Evolutionary conservation across 139 green algal species (phyloP).

Genomic region (Edaphochlamys debaryana): DNA sequence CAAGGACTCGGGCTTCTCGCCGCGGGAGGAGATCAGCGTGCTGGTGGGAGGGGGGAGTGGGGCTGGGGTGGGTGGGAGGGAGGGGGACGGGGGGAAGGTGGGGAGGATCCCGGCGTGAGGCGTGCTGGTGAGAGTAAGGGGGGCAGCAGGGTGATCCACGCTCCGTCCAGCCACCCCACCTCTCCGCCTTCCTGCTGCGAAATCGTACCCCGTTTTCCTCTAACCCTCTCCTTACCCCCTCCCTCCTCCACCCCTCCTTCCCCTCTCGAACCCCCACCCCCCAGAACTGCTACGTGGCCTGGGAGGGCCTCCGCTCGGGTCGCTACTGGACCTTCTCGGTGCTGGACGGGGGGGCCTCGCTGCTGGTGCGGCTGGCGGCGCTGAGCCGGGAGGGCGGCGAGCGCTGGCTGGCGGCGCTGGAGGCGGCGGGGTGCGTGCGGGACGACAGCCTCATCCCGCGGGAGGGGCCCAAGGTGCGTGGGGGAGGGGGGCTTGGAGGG

Average conservation of each 20-base stretch:
- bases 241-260: too few relatives aligned
- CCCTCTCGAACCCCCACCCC: too few relatives aligned
- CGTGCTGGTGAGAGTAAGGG: neutral
- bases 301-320: constrained; percentile 19
- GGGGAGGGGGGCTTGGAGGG: neutral
- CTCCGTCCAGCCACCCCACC: too few relatives aligned
- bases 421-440: constrained; percentile 52
- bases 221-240: too few relatives aligned
- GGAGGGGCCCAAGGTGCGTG: constrained; percentile 12
- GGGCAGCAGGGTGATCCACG: too few relatives aligned
- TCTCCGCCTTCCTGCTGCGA: too few relatives aligned
- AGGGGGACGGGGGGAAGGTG: neutral
- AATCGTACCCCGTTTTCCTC: too few relatives aligned
- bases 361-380: constrained; percentile 56
- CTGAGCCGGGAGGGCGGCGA: constrained; percentile 42
- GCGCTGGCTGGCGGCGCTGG: constrained; percentile 65
- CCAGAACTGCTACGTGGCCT: constrained; percentile 44
- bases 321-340: constrained; percentile 39
- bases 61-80: neutral
- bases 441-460: constrained; percentile 27
- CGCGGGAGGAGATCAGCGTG: constrained; percentile 45
- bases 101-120: neutral
- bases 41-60: constrained; percentile 20
- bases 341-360: constrained; percentile 2
- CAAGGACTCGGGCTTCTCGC: constrained; percentile 37